These are phyloP conservation scores for rapeseed (Brassica napus) DNA, from an alignment of 345 rosid genomes.

Conservation along the genomic window DNA sequence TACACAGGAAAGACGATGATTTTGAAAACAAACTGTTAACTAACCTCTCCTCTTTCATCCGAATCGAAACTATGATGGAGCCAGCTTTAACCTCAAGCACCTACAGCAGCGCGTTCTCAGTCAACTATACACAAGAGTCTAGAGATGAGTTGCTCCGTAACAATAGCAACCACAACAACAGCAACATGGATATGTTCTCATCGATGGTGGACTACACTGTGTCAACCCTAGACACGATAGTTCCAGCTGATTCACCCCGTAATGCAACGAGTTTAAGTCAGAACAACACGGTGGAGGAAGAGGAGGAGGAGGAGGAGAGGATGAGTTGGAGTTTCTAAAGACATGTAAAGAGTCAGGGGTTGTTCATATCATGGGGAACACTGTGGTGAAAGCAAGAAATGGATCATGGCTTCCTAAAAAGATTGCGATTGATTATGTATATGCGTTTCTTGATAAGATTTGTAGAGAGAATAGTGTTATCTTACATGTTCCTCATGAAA, in stretches of 20 bases:
- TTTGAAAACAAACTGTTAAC: slow-evolving; percentile 54
- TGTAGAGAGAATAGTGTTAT: slow-evolving; percentile 73
- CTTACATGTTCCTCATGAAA: slow-evolving; percentile 72
- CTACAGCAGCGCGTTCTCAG: no score
- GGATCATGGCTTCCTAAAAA: slow-evolving; percentile 23
- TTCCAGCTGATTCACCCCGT: slow-evolving; percentile 48
- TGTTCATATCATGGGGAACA: slow-evolving; percentile 75
- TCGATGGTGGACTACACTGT: no score
- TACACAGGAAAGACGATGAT: slow-evolving; percentile 71
- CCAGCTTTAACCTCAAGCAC: slow-evolving; percentile 42
- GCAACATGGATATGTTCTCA: no score
- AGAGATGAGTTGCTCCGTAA: no score
- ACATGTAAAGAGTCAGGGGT: slow-evolving; percentile 66
- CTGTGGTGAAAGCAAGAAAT: slow-evolving; percentile 61
- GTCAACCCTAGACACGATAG: no score
- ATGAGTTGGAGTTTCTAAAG: slow-evolving; percentile 61
- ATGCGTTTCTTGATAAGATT: slow-evolving; percentile 73
- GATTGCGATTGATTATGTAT: slow-evolving; percentile 62
- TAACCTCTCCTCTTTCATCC: slow-evolving; percentile 59
- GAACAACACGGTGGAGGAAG: slow-evolving; percentile 42
- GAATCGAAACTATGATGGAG: slow-evolving; percentile 78
- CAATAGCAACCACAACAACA: no score
- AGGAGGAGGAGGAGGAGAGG: slow-evolving; percentile 54
- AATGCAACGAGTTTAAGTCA: slow-evolving; percentile 7
- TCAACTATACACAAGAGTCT: no score